Base-by-base conservation (phyloP, 805 yeast species). In the Saturnispora kantuleensis region DNA sequence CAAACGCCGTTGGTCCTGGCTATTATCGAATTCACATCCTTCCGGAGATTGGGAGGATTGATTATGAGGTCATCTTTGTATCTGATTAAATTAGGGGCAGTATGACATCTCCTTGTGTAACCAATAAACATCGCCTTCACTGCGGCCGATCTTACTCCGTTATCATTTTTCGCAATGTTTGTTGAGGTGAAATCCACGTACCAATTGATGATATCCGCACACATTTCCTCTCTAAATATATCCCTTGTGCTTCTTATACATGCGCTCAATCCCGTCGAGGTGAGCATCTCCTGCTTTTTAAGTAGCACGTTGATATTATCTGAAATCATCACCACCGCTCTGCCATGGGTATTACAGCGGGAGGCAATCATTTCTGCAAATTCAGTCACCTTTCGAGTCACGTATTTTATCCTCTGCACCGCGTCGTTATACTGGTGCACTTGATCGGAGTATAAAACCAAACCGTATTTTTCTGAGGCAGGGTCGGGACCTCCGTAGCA, bases 381-480 rank as follows among this genome's bases (percentile, higher is more conserved):
- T 35, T 76, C 79, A 10, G 63, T 63, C 1, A 74, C 75, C 53
- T 83, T 79, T 16, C 72, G 71, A 7, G 93, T 83, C 0, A 87
- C 80, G 30, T 71, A 57, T 39, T 74, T 69, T 7, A 87, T 76
- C 32, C 84, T 60, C 43, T 77, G 79, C 3, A 78, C 74, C 0
- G 89, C 88, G 56, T 87, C 95, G 45, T 77, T 67, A 52, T 73
- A 78, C 45, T 88, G 90, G 47, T 83, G 79, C 31, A 76, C 70
- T 53, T 82, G 93, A 56, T 87, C 96, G 53, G 88, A 86, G 70
- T 85, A 86, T 3, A 84, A 63, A 30, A 78, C 60, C 28, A 87
- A 63, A 21, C 68, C 75, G 62, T 69, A 85, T 49, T 70, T 69
- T 4, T 63, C 69, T 13, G 77, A 67, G 26, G 71, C 68, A 44